phyloP scores from a whole-genome alignment of 164 flowering plant genomes.

The Vitis amurensis region DNA sequence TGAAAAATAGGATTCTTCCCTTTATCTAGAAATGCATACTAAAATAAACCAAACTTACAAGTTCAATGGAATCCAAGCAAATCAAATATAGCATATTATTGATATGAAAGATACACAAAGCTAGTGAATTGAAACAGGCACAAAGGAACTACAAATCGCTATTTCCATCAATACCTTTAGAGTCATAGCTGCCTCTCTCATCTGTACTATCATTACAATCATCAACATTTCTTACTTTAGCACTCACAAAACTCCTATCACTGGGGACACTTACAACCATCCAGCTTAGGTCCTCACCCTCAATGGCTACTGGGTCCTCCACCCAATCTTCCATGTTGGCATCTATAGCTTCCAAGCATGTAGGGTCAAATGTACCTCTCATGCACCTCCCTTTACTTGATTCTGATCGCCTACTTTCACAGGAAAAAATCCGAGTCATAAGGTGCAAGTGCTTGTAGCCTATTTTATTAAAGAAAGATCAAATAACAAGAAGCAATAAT shows the following conservation, averaged over 20 bases:
- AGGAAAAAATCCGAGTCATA: background rate
- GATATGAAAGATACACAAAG: background rate
- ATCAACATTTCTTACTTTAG: slow-evolving; percentile 2
- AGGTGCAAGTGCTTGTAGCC: too few relatives aligned
- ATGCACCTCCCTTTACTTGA: slow-evolving; percentile 3
- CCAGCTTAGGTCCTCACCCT: slow-evolving; percentile 16
- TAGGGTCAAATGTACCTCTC: slow-evolving; percentile 16
- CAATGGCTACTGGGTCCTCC: slow-evolving; percentile 14
- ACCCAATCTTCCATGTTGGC: slow-evolving; percentile 23
- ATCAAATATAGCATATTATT: background rate
- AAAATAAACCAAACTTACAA: too few relatives aligned
- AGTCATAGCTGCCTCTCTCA: slow-evolving; percentile 13
- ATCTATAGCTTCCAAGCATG: slow-evolving; percentile 21
- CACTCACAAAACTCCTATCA: slow-evolving; percentile 2
- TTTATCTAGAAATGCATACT: too few relatives aligned
- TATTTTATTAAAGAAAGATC: background rate
- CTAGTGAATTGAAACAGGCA: background rate
- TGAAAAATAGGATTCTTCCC: too few relatives aligned
- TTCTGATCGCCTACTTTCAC: slow-evolving; percentile 14
- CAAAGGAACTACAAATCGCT: slow-evolving; percentile 12
- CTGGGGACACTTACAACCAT: slow-evolving; percentile 12
- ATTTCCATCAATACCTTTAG: slow-evolving; percentile 12
- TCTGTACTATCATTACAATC: slow-evolving; percentile 13
- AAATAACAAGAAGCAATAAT: background rate
- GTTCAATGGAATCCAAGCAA: background rate